phyloP scores from a whole-genome alignment of 1,284 basidiomycete species.

The Gomphus sp. region DNA sequence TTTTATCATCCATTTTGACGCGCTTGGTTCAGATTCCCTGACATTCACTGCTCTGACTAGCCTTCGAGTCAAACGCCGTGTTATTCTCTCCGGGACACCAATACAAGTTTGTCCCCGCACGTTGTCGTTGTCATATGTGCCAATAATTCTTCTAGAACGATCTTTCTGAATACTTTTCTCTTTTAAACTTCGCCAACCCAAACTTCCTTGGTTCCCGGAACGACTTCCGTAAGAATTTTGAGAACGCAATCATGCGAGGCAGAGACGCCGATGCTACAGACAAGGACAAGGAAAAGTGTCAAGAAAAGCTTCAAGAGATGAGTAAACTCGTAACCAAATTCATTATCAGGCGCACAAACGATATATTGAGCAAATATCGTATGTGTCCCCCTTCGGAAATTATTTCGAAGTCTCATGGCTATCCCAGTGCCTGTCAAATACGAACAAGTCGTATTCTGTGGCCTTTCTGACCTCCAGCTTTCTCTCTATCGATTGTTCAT shows the following conservation, averaged over 20 bases:
- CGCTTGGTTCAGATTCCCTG: conserved; percentile 51
- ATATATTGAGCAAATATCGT: conserved; percentile 95
- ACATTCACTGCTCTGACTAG: conserved; percentile 85
- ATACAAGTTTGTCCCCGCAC: conserved; percentile 55
- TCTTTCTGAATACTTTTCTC: conserved; percentile 92
- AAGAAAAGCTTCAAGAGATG: conserved; percentile 91
- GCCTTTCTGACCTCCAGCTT: conserved; percentile 82
- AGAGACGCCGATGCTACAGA: conserved; percentile 89
- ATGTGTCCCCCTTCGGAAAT: conserved; percentile 25
- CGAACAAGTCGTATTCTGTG: conserved; percentile 98
- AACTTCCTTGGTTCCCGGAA: conserved; percentile 87
- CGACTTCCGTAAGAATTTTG: conserved; percentile 96
- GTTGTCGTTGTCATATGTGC: background rate
- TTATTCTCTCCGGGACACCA: conserved; percentile 94
- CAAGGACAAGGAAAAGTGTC: conserved; percentile 71
- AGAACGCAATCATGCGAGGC: conserved; percentile 89
- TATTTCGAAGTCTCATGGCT: background rate
- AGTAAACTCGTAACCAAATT: conserved; percentile 90
- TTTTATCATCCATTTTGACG: background rate
- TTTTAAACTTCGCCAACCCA: conserved; percentile 96
- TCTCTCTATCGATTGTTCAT: conserved; percentile 91
- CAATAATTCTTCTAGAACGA: conserved; percentile 62
- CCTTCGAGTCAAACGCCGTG: conserved; percentile 87
- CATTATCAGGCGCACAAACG: conserved; percentile 96
- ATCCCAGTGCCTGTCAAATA: conserved; percentile 92